A percentile compares a stretch with the other conserved stretches of the same genome.
phyloP scores from a whole-genome alignment of 1,284 basidiomycete species.

The Phellopilus nigrolimitatus region DNA sequence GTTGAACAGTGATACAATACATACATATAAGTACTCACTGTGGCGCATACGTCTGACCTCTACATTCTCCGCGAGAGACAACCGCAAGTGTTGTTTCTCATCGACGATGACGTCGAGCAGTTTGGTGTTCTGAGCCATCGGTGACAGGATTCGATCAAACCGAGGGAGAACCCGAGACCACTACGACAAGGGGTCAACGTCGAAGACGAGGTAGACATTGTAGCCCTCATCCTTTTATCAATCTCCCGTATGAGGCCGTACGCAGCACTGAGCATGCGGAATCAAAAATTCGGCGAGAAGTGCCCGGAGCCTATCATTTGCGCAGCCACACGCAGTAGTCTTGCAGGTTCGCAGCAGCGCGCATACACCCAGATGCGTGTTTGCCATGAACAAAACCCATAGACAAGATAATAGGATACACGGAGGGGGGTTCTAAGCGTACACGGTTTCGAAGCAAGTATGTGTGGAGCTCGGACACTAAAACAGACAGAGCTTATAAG shows the following conservation, averaged over 20 bases:
- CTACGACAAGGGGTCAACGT: not conserved
- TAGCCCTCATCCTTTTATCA: too few relatives aligned
- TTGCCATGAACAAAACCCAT: too few relatives aligned
- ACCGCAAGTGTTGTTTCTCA: slow-evolving; percentile 6
- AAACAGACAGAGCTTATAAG: not conserved
- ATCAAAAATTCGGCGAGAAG: too few relatives aligned
- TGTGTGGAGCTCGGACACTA: not conserved
- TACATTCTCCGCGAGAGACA: slow-evolving; percentile 8
- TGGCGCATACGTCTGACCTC: slow-evolving; percentile 9
- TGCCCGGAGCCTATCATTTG: too few relatives aligned
- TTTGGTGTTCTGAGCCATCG: not conserved
- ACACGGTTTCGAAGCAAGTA: not conserved
- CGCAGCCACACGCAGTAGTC: too few relatives aligned
- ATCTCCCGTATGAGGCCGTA: too few relatives aligned
- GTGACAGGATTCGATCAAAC: not conserved
- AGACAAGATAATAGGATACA: too few relatives aligned
- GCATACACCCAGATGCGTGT: too few relatives aligned
- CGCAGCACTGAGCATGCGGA: too few relatives aligned
- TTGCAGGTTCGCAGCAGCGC: too few relatives aligned
- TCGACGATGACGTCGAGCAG: slow-evolving; percentile 1
- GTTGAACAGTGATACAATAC: not conserved
- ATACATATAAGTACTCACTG: not conserved
- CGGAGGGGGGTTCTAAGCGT: too few relatives aligned
- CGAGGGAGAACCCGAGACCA: not conserved
- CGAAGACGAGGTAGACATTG: too few relatives aligned